These are phyloP conservation scores for Yarrowia hollandica DNA, from an alignment of 805 yeast species.

Conservation along the genomic window DNA sequence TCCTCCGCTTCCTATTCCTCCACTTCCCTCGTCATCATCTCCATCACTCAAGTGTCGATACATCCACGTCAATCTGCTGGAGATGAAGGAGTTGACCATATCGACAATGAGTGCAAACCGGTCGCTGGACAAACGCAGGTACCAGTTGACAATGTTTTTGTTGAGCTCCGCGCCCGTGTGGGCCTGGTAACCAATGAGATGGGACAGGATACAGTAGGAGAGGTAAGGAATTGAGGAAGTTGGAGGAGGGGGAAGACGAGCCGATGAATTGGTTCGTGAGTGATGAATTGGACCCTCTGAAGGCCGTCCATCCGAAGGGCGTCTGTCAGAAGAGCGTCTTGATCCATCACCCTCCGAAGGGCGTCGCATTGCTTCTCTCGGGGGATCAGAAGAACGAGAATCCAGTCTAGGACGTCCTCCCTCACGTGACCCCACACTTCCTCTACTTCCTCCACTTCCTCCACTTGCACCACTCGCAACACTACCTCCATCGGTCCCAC, in stretches of 20 bases:
- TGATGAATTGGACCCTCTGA: neutral
- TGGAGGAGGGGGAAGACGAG: neutral
- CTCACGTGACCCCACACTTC: neutral
- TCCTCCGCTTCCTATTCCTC: too few relatives aligned
- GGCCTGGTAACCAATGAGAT: slow-evolving; percentile 17
- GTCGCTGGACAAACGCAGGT: slow-evolving; percentile 4
- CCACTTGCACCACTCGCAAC: neutral
- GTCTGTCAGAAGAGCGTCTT: neutral
- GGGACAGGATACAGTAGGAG: slow-evolving; percentile 8
- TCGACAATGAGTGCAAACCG: slow-evolving; percentile 7
- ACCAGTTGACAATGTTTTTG: slow-evolving; percentile 27
- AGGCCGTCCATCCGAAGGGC: neutral
- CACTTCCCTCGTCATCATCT: neutral
- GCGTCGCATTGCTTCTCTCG: too few relatives aligned
- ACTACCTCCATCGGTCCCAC: neutral
- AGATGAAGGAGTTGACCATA: slow-evolving; percentile 19
- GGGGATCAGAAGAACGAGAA: too few relatives aligned
- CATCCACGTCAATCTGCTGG: neutral
- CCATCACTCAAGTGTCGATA: neutral
- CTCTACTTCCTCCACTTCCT: neutral
- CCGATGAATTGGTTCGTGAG: neutral
- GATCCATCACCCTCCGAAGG: too few relatives aligned
- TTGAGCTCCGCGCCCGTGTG: slow-evolving; percentile 21
- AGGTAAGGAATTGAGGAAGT: slow-evolving; percentile 3
- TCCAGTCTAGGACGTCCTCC: neutral